Evolutionary conservation across 2,329 filamentous ascomycete species (phyloP).

Genomic region (Aspergillus pseudoviridinutans): DNA sequence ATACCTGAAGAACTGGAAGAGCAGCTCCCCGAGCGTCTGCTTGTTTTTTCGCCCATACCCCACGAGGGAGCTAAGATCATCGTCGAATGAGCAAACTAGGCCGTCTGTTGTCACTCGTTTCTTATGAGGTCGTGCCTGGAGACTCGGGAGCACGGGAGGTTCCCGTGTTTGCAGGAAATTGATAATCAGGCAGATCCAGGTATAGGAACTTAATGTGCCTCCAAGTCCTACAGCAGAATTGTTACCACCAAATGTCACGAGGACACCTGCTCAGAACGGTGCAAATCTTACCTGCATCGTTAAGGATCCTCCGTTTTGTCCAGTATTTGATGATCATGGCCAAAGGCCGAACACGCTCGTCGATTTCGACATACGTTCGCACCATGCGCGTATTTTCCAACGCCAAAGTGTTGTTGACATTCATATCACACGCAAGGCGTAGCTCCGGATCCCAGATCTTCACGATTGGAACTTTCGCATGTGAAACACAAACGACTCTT

Average conservation of each 20-base stretch:
- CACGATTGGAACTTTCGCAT: slow-evolving; percentile 95
- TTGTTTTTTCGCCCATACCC: slow-evolving; percentile 76
- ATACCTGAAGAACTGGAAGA: slow-evolving; percentile 93
- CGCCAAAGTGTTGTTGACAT: slow-evolving; percentile 94
- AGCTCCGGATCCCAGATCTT: slow-evolving; percentile 98
- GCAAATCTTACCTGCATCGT: slow-evolving; percentile 77
- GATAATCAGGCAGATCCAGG: slow-evolving; percentile 98
- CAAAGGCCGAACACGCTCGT: slow-evolving; percentile 82
- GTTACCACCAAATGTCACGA: slow-evolving; percentile 11
- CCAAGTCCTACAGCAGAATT: slow-evolving; percentile 63
- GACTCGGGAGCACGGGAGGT: slow-evolving; percentile 76
- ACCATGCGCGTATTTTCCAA: slow-evolving; percentile 98
- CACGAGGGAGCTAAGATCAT: slow-evolving; percentile 70
- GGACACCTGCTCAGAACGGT: not conserved
- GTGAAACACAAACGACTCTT: slow-evolving; percentile 88
- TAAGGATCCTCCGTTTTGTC: slow-evolving; percentile 88
- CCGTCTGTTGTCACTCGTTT: slow-evolving; percentile 61
- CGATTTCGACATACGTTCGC: slow-evolving; percentile 90
- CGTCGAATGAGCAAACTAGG: slow-evolving; percentile 72
- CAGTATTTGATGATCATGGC: slow-evolving; percentile 98
- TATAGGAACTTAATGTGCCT: slow-evolving; percentile 94
- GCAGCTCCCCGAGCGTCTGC: slow-evolving; percentile 75
- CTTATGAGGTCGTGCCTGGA: slow-evolving; percentile 70
- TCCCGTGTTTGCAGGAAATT: slow-evolving; percentile 88
- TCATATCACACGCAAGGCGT: slow-evolving; percentile 89